Conservation (phyloP, 2,329 filamentous ascomycete species). For the Diplodia sapinea region DNA sequence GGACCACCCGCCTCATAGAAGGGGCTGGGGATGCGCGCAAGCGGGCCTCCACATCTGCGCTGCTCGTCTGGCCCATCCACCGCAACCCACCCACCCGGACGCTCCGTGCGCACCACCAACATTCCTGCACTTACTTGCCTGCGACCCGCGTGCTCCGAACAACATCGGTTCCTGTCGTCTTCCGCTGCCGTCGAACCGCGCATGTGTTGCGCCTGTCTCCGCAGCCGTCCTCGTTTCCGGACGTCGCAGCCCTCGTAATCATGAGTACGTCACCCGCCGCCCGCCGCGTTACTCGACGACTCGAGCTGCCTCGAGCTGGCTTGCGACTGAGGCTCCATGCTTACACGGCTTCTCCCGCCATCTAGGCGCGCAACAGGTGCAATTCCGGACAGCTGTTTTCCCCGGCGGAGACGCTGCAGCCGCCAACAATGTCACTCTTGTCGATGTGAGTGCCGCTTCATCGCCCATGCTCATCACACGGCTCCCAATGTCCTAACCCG, state of each 20-base stretch:
- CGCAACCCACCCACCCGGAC: slow-evolving; percentile 16
- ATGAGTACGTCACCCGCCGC: slow-evolving; percentile 48
- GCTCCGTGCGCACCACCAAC: slow-evolving; percentile 24
- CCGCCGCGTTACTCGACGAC: background rate
- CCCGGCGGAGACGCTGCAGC: slow-evolving; percentile 10
- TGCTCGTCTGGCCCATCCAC: slow-evolving; percentile 16
- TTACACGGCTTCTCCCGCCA: background rate
- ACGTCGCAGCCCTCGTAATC: slow-evolving; percentile 34
- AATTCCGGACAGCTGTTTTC: slow-evolving; percentile 31
- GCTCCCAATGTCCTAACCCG: background rate
- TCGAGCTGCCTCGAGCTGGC: background rate
- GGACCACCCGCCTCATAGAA: background rate
- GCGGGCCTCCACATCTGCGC: slow-evolving; percentile 19
- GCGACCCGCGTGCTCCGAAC: slow-evolving; percentile 4
- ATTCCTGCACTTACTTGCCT: background rate
- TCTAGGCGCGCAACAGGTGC: slow-evolving; percentile 28
- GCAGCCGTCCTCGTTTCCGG: slow-evolving; percentile 32
- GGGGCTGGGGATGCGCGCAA: slow-evolving; percentile 26
- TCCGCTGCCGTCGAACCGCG: background rate
- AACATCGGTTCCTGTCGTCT: background rate
- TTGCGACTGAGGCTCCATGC: background rate
- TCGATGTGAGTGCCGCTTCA: slow-evolving; percentile 14
- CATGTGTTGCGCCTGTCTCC: slow-evolving; percentile 8
- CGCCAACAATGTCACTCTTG: slow-evolving; percentile 29
- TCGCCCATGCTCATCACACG: background rate